Evolutionary conservation across 768 basidiomycete species (phyloP), one percentile per base, ranked within the genome.

Genomic region (Baorangia bicolor): DNA sequence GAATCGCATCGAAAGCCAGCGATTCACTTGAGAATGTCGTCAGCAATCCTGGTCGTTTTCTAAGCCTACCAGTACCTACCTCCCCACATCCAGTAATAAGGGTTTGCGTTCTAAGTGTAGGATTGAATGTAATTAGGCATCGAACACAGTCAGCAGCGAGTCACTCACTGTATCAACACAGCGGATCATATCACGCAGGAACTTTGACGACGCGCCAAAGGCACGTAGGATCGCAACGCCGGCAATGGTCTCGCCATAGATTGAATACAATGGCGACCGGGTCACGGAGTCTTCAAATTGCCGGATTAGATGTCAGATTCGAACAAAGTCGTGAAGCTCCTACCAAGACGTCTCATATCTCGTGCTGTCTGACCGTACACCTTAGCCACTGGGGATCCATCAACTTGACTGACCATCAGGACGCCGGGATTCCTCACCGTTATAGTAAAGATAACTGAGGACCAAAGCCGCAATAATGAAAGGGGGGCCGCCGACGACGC

Each of bases 61-160:
- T 21, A 12, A 44, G 21, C 25, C 12, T 28, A 31, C 21, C 12
- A 21, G 20, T 35, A 63, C 76, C 50, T 67, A 89, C 86, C 85
- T 75, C 85, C 89, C 91, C 90, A 94, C 81, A 90, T 88, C 94
- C 94, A 95, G 65, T 90, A 93, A 68, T 85, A 89, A 4, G 90
- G 90, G 65, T 84, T 90, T 16, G 83, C 62, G 53, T 83, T 84
- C 80, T 82, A 43, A 3, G 33, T 18, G 20, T 35, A 18, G 37
- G 37, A 35, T 18, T 45, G 20, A 57, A 57, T 12, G 51, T 60
- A 9, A 52, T 46, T 27, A 8, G 45, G 38, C 35, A 34, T 46
- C 34, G 16, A 18, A 38, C 34, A 18, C 31, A 38, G 25, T 33
- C 30, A 50, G 49, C 3, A 2, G 40, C 35, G 23, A 27, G 20